Base-by-base conservation (phyloP, 2,329 filamentous ascomycete species). In the Chaetomiaceae sp. region DNA sequence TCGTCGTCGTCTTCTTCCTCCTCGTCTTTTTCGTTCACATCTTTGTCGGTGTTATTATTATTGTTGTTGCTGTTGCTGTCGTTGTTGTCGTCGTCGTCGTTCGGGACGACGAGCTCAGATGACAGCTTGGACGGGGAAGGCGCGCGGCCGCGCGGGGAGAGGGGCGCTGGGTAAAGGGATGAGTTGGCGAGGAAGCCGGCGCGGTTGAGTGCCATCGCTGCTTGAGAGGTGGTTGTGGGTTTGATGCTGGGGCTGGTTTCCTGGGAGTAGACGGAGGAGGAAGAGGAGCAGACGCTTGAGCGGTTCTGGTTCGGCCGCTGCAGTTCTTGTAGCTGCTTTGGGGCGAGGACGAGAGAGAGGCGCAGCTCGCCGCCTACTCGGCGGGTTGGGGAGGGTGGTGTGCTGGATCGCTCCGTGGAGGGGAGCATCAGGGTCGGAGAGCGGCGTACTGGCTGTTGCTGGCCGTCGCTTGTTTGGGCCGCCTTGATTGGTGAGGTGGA, bases 241-340 rank as follows among this genome's bases (percentile, higher is more conserved):
- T 32, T 38, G 36, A 23, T 25, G 41, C 8, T 36, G 42, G 46
- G 46, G 4, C 11, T 29, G 21, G 41, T 13, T 30, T 54, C 51
- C n/a, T 55, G 49, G 16, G 57, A 55, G 48, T 61, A 58, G 41
- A 60, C 36, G 2, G 58, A 61, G 1, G 57, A 60, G 18, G 51
- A 53, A 1, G 58, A 61, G 1, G 57, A 60, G 18, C 48, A 53
- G 18, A 43, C 34, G 46, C 54, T 58, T 16, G 42, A 10, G 29
- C 42, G 42, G 32, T 50, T 45, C 16, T 40, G 37, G 4, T 21
- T 11, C 16, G 13, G 33, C 11, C 1, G 11, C 9, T n/a, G 20
- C 2, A 4, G 30, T 16, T 32, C 23, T n/a, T 45, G 36, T 16
- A 33, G 38, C 16, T 42, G 47, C 13, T 40, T 14, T 9, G 23